phyloP scores from a whole-genome alignment of 2,329 filamentous ascomycete species.

The Phialophora tarda region DNA sequence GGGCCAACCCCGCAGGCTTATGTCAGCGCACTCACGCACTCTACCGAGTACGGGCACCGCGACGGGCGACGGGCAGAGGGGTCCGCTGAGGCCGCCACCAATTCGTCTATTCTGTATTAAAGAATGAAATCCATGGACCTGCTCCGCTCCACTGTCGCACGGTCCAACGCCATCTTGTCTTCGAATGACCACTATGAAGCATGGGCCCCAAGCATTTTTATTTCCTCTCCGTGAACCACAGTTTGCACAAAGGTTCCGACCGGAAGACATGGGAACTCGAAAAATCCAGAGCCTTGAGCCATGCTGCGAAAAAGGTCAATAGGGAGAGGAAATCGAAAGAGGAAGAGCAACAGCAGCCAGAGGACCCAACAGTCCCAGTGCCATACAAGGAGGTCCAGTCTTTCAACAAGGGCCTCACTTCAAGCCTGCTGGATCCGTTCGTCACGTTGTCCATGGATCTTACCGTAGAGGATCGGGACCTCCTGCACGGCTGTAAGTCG shows the following conservation, averaged over 20 bases:
- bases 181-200: background rate
- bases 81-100: background rate
- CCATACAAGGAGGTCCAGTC: background rate
- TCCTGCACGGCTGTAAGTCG: conserved; percentile 2
- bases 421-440: conserved; percentile 3
- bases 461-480: conserved; percentile 3
- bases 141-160: background rate
- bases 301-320: conserved; percentile 1
- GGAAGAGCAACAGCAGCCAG: background rate
- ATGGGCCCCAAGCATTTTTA: background rate
- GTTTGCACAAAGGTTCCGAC: background rate
- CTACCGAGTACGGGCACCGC: background rate
- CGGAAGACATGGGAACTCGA: conserved; percentile 2
- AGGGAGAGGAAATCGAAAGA: background rate
- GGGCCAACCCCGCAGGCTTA: background rate
- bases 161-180: background rate
- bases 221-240: conserved; percentile 4
- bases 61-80: background rate
- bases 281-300: background rate
- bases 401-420: background rate
- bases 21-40: background rate
- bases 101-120: background rate
- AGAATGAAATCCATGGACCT: background rate
- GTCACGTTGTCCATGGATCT: conserved; percentile 2
- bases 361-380: background rate